These are phyloP conservation scores for Puccinellia tenuiflora DNA, from an alignment of 176 grass and related monocot species.

Conservation along the genomic window DNA sequence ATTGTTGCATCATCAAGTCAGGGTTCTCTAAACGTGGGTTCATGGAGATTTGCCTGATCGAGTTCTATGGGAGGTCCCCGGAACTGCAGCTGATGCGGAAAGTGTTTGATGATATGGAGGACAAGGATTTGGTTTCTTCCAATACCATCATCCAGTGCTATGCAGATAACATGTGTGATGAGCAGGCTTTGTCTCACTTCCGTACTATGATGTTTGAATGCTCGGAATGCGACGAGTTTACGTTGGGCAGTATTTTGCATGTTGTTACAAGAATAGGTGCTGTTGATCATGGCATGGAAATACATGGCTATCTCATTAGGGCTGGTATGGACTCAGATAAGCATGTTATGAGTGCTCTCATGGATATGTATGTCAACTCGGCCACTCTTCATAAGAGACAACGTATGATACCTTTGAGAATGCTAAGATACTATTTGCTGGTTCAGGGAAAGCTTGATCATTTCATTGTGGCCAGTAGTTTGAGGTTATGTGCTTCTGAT, in stretches of 20 bases:
- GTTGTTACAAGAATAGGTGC: constrained; percentile 25
- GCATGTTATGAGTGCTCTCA: constrained; percentile 51
- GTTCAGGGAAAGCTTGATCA: constrained; percentile 43
- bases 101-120: constrained; percentile 38
- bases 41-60: constrained; percentile 51
- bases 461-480: constrained; percentile 53
- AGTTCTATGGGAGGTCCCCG: constrained; percentile 44
- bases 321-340: constrained; percentile 47
- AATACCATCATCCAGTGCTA: constrained; percentile 58
- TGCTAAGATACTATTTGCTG: constrained; percentile 37
- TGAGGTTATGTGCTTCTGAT: constrained; percentile 46
- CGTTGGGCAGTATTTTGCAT: constrained; percentile 45
- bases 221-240: constrained; percentile 42
- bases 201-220: constrained; percentile 37
- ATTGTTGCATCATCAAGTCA: constrained; percentile 49
- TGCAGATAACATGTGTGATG: constrained; percentile 26
- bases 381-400: not conserved
- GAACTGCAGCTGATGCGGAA: constrained; percentile 41
- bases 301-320: constrained; percentile 52
- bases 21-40: constrained; percentile 33
- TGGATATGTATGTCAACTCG: constrained; percentile 57
- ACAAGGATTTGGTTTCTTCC: constrained; percentile 60
- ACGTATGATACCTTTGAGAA: constrained; percentile 30
- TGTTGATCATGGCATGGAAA: constrained; percentile 49
- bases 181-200: constrained; percentile 45